Conservation (phyloP, 805 yeast genomes). For the Yamadazyma sp. region DNA sequence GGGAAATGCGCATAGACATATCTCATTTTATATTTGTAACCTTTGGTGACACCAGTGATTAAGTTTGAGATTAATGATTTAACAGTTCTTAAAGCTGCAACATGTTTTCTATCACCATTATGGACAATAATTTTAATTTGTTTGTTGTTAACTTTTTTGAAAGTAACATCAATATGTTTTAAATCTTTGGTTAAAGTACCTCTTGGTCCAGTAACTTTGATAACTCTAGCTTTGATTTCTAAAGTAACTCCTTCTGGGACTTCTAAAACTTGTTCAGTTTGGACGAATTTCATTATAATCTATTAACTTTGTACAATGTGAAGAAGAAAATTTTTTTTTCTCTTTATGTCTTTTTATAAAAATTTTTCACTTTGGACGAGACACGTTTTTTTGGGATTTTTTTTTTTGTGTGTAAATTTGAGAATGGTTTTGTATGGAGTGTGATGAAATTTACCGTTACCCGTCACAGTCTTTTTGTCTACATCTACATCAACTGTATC, state of each 20-base stretch:
- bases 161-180: slow-evolving; percentile 93
- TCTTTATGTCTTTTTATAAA: not conserved
- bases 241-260: slow-evolving; percentile 93
- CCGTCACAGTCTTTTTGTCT: too few species aligned
- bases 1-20: slow-evolving; percentile 99
- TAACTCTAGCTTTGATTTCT: slow-evolving; percentile 83
- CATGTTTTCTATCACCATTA: slow-evolving; percentile 99
- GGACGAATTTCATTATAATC: slow-evolving; percentile 69
- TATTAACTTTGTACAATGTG: not conserved
- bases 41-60: slow-evolving; percentile 98
- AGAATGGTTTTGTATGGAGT: too few species aligned
- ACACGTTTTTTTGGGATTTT: too few species aligned
- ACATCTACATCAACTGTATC: too few species aligned
- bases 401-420: too few species aligned
- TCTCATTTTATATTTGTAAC: slow-evolving; percentile 99
- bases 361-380: not conserved
- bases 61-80: slow-evolving; percentile 91
- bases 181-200: slow-evolving; percentile 88
- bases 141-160: slow-evolving; percentile 69
- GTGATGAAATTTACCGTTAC: too few species aligned
- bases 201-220: slow-evolving; percentile 97
- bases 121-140: slow-evolving; percentile 87
- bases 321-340: slow-evolving; percentile 4
- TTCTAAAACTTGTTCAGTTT: slow-evolving; percentile 78
- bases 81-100: slow-evolving; percentile 98